Evolutionary conservation across 495 filamentous ascomycete species (phyloP).

Genomic region (Pseudomonodictys pantanalensis): DNA sequence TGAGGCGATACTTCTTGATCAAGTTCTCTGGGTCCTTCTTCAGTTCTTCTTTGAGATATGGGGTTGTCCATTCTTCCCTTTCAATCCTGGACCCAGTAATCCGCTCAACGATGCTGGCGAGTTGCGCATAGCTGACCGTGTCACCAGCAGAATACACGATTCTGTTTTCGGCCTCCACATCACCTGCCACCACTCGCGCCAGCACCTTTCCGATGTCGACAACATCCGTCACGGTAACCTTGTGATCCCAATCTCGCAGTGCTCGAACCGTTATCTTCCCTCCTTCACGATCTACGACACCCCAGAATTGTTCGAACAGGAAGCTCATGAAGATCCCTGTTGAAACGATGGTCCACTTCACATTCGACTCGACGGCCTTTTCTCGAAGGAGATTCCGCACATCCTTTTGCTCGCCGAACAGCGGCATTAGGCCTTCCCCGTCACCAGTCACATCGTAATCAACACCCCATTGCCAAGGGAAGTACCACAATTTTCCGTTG

Average conservation of each 20-base stretch:
- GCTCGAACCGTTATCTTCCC: constrained; percentile 43
- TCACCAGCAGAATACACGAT: constrained; percentile 59
- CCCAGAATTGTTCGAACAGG: constrained; percentile 57
- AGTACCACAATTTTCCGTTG: constrained; percentile 39
- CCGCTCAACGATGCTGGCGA: constrained; percentile 51
- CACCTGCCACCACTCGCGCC: constrained; percentile 49
- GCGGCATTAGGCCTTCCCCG: constrained; percentile 49
- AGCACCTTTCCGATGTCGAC: constrained; percentile 58
- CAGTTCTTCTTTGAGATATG: constrained; percentile 44
- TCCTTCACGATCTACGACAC: constrained; percentile 48
- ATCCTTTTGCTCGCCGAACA: constrained; percentile 62
- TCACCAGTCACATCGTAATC: constrained; percentile 60
- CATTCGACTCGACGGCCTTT: constrained; percentile 40
- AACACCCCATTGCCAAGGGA: constrained; percentile 67
- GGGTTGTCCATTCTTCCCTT: constrained; percentile 48
- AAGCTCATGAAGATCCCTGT: constrained; percentile 66
- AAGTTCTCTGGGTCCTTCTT: constrained; percentile 47
- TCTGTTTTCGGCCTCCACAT: constrained; percentile 33
- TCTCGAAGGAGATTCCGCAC: constrained; percentile 53
- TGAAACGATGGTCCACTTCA: constrained; percentile 57
- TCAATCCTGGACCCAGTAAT: constrained; percentile 43
- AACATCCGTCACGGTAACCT: constrained; percentile 56
- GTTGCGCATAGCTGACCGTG: constrained; percentile 52
- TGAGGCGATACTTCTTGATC: constrained; percentile 57
- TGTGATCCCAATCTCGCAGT: constrained; percentile 55